Percentiles rank a stretch among this genome's conserved stretches.
Evolutionary conservation across 164 flowering plant genomes (phyloP).

Genomic region (Berberis vulgaris): DNA sequence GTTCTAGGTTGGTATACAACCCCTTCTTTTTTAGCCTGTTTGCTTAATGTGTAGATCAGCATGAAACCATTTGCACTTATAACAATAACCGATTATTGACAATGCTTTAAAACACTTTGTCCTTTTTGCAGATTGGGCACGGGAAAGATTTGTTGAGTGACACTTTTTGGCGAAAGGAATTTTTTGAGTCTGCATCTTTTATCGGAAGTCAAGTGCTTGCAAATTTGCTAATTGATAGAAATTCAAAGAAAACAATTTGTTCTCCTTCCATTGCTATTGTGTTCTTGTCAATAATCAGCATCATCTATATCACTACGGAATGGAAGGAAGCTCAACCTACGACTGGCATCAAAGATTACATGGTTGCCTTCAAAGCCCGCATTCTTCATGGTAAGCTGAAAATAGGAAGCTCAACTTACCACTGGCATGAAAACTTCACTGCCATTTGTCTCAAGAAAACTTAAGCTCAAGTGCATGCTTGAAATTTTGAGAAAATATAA

Average conservation of each 20-base stretch:
- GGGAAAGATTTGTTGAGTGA: conserved; percentile 63
- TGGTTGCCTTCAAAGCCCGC: conserved; percentile 26
- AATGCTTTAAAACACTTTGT: background rate
- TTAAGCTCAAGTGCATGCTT: too few relatives aligned
- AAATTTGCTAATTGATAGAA: conserved; percentile 48
- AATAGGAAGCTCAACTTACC: too few relatives aligned
- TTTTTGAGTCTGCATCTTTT: conserved; percentile 61
- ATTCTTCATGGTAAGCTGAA: conserved; percentile 46
- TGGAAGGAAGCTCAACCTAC: conserved; percentile 33
- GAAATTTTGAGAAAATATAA: too few relatives aligned
- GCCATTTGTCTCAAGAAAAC: too few relatives aligned
- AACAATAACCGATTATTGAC: background rate
- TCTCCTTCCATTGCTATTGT: conserved; percentile 34
- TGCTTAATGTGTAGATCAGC: too few relatives aligned
- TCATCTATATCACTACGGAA: conserved; percentile 32
- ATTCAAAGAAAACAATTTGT: conserved; percentile 24
- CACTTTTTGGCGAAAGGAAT: conserved; percentile 81
- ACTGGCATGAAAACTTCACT: too few relatives aligned
- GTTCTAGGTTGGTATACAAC: too few relatives aligned
- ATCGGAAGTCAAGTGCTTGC: conserved; percentile 77
- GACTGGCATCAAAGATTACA: conserved; percentile 33
- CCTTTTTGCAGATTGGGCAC: conserved; percentile 58
- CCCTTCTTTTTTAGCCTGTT: too few relatives aligned
- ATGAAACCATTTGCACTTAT: too few relatives aligned
- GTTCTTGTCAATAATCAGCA: conserved; percentile 39